Conservation (phyloP, 768 basidiomycete species). For the Neoboletus brunneissimus region DNA sequence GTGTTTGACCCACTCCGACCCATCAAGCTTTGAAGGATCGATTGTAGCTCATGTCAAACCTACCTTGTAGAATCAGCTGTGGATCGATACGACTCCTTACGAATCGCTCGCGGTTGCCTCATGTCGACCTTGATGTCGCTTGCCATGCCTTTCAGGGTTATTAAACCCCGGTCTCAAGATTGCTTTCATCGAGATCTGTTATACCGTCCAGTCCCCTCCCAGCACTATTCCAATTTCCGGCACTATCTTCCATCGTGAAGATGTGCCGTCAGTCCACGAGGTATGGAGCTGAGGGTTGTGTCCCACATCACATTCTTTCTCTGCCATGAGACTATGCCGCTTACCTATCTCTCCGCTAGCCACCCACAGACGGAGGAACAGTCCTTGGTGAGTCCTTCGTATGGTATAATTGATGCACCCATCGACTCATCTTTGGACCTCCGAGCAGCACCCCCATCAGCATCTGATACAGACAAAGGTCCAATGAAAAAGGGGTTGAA, state of each 20-base stretch:
- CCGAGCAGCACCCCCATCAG: neutral
- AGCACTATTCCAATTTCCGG: neutral
- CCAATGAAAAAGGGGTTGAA: neutral
- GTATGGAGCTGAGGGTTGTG: too few relatives aligned
- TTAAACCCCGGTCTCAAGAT: neutral
- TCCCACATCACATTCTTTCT: too few relatives aligned
- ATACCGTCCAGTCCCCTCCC: neutral
- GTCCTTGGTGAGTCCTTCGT: too few relatives aligned
- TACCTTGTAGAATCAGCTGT: neutral
- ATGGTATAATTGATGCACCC: neutral
- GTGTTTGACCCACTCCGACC: neutral
- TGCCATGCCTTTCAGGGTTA: neutral
- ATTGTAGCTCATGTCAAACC: neutral
- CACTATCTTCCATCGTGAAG: neutral
- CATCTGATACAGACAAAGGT: neutral
- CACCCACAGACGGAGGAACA: neutral
- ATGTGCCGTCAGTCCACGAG: neutral
- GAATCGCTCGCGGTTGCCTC: slow-evolving; percentile 1
- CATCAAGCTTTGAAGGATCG: neutral
- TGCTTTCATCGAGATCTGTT: too few relatives aligned
- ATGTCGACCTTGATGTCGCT: neutral
- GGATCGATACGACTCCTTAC: neutral
- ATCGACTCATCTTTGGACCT: neutral
- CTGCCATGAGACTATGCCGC: too few relatives aligned
- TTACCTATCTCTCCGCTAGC: neutral